Evolutionary conservation across 176 grass and related monocot species (phyloP).

Genomic region (Otatea glauca): DNA sequence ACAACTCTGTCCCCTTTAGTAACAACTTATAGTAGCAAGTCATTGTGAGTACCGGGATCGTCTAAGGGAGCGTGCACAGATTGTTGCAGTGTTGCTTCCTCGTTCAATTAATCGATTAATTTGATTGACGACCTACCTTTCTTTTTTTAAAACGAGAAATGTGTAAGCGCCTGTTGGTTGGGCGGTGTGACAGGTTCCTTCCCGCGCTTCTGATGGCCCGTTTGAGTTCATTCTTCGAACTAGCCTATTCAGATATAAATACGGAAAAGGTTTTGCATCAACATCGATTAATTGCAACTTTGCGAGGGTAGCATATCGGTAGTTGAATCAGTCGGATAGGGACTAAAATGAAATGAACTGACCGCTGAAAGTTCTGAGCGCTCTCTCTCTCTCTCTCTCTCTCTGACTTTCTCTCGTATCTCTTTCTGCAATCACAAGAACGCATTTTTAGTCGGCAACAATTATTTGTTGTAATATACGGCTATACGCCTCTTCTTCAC

Average conservation of each 20-base stretch:
- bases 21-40: too few species aligned
- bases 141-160: neutral
- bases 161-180: constrained; percentile 3
- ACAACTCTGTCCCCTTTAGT: too few species aligned
- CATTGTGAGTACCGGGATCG: neutral
- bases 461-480: neutral
- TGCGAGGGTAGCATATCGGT: constrained; percentile 4
- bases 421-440: neutral
- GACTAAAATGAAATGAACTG: neutral
- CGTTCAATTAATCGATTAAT: neutral
- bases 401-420: neutral
- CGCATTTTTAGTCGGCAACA: neutral
- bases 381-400: neutral
- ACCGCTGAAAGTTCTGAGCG: neutral
- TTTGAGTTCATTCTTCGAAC: neutral
- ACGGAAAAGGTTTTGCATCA: constrained; percentile 12
- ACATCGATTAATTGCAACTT: neutral
- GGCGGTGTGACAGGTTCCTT: constrained; percentile 37
- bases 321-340: constrained; percentile 31
- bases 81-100: constrained; percentile 9
- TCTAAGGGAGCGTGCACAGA: neutral
- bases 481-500: neutral
- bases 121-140: constrained; percentile 21
- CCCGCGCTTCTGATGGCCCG: neutral
- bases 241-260: constrained; percentile 6